These are phyloP conservation scores for Ophiocordyceps camponoti-saundersi DNA, from an alignment of 2,329 filamentous ascomycete genomes.

Conservation along the genomic window DNA sequence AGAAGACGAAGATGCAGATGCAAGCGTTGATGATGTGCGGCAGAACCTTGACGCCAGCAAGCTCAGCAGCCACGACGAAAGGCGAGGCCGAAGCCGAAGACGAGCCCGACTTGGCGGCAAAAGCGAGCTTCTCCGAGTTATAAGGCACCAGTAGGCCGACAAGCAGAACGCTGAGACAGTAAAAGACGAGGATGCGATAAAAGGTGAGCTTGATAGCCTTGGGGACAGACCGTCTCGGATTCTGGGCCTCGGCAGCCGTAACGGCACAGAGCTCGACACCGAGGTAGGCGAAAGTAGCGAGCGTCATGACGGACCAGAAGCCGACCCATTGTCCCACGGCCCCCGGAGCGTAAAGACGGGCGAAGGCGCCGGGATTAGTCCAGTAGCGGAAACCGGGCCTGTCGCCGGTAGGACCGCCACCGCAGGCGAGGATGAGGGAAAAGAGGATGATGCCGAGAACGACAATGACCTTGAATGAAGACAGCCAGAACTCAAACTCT, in stretches of 20 bases:
- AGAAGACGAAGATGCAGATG: slow-evolving; percentile 50
- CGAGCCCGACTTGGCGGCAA: slow-evolving; percentile 28
- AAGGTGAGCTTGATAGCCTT: slow-evolving; percentile 67
- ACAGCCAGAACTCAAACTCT: slow-evolving; percentile 46
- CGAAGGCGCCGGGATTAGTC: slow-evolving; percentile 36
- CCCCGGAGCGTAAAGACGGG: slow-evolving; percentile 10
- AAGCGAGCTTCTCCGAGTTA: slow-evolving; percentile 40
- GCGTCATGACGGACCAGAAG: slow-evolving; percentile 58
- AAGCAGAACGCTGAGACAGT: slow-evolving; percentile 55
- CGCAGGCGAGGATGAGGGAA: slow-evolving; percentile 43
- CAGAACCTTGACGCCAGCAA: slow-evolving; percentile 44
- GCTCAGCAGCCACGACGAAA: slow-evolving; percentile 55
- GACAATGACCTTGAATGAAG: slow-evolving; percentile 51
- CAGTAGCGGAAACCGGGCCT: slow-evolving; percentile 51
- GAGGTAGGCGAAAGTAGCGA: slow-evolving; percentile 63
- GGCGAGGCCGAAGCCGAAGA: slow-evolving; percentile 36
- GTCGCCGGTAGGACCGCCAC: slow-evolving; percentile 46
- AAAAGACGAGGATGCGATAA: slow-evolving; percentile 70
- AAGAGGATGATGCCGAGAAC: slow-evolving; percentile 51
- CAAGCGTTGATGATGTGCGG: slow-evolving; percentile 56
- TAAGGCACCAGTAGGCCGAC: slow-evolving; percentile 65
- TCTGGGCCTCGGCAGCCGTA: slow-evolving; percentile 64
- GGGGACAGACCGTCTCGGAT: slow-evolving; percentile 60
- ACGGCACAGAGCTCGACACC: slow-evolving; percentile 65
- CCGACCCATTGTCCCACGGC: slow-evolving; percentile 35